Base-by-base conservation (phyloP, 2,329 filamentous ascomycete genomes). In the Chaetothyriales sp. region DNA sequence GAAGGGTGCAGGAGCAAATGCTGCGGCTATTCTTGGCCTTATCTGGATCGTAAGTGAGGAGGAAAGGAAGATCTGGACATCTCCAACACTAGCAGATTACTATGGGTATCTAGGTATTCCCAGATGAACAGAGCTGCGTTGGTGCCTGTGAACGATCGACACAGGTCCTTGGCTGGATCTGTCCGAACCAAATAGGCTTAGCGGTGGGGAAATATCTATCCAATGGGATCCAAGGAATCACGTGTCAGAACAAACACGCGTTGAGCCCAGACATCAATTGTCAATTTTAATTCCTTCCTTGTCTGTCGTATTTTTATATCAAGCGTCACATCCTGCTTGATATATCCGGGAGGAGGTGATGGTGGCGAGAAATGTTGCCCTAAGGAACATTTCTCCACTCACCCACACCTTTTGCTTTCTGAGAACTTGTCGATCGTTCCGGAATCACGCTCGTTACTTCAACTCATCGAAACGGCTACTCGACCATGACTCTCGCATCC, bases 401-500 rank as follows among this genome's bases (percentile, higher is more conserved):
- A 15, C 32, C 32, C 32, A 15, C 15, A 15, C 15, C 15, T 15
- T 15, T 12, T 45, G 5, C 10, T 9, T 26, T 15, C 10, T 2
- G 10, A 15, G 32, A 39, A 39, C 32, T 9, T 15, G 32, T 36
- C 28, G 8, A 39, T 39, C 32, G 15, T 39, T 39, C 9, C 12
- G 12, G 32, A 39, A 39, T 39, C 32, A 4, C 8, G 4, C 9
- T 39, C 32, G 32, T 15, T 15, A 39, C 32, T 39, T 39, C 15
- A 15, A 1, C 12, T 1, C 32, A 39, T 39, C 32, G 15, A 15
- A 9, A 12, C 32, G 5, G 4, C 15, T 15, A 1, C 32, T 15
- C 8, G 12, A 39, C 12, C 10, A 39, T 39, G 32, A 39, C 32
- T 39, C 32, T 15, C 32, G 12, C 32, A 39, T 89, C 48, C 78